Evolutionary conservation across 345 rosid species (phyloP), one percentile per base, ranked within the genome.

Genomic region (Populus tremula): DNA sequence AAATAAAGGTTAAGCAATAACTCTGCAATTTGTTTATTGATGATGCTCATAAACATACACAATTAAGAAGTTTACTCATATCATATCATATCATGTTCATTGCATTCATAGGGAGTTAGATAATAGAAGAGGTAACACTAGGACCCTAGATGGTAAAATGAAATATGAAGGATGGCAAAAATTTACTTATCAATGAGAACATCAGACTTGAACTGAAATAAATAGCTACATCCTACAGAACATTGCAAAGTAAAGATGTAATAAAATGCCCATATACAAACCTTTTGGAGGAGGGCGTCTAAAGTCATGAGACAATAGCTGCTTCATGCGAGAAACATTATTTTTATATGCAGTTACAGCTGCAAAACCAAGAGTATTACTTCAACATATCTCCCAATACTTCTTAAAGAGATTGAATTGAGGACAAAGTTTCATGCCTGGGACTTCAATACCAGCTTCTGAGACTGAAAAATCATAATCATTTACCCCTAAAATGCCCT

Each of bases 341-440:
- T 90, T 91, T 84, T 96, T 97, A 67, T 94, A 94, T 14, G 98
- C 98, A 79, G 99, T 96, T 47, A 94, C 97, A 87, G 93, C 98
- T 96, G 94, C 81, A 85, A 78, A 74, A 76, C 16, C 72, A 82
- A 33, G 59, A 59, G 79, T 29, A n/a, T 75, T 64, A 56, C 14
- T 70, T 83, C 39, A 81, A 63, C 29, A 72, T 35, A 35, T 25
- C 45, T 25, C 54, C 36, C 43, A 65, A 45, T n/a, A 20, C 1
- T 14, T 29, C 6, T 31, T 54, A 9, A n/a, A 83, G 29, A 59
- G 29, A 69, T 9, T 70, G 27, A 21, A 23, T 25, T 6, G 68
- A 7, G 27, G 71, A 13, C 13, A 18, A 78, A 59, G 17, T 56
- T 21, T 10, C 86, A 67, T 80, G 84, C 99, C 99, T 91, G 99